A percentile compares a stretch with the other conserved stretches of the same genome.
Conservation (phyloP, 1,284 basidiomycete species). For the Rhodotorula sp. region DNA sequence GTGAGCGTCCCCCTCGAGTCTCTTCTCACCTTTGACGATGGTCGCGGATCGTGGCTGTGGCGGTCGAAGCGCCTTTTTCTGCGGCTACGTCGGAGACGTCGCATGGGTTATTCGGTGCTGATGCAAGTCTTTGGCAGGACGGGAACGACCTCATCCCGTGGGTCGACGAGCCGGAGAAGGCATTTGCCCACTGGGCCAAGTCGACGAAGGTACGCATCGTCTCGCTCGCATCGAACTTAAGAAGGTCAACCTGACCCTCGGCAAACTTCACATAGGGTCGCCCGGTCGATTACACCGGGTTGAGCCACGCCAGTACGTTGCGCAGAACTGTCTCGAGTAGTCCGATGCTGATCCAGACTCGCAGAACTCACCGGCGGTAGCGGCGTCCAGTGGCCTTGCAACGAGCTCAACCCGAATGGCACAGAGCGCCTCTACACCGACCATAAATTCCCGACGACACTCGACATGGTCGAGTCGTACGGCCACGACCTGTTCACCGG, state of each 20-base stretch:
- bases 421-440: slow-evolving; percentile 17
- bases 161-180: slow-evolving; percentile 1
- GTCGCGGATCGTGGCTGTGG: not conserved
- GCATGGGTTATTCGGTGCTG: too few species aligned
- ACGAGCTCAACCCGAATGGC: slow-evolving; percentile 13
- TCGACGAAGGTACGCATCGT: slow-evolving; percentile 3
- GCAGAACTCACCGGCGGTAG: slow-evolving; percentile 17
- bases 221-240: too few species aligned
- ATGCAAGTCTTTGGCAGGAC: not conserved
- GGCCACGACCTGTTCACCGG: slow-evolving; percentile 23
- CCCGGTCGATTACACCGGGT: slow-evolving; percentile 6
- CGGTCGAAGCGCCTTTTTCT: not conserved
- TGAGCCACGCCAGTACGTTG: slow-evolving; percentile 9
- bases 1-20: too few species aligned
- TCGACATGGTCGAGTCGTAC: slow-evolving; percentile 8
- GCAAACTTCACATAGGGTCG: not conserved
- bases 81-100: too few species aligned
- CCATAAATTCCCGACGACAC: slow-evolving; percentile 3
- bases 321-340: not conserved
- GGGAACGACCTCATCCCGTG: slow-evolving; percentile 8
- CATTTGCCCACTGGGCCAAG: slow-evolving; percentile 10
- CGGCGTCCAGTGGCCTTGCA: slow-evolving; percentile 23
- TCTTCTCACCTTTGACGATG: too few species aligned
- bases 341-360: not conserved
- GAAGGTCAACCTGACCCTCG: not conserved